Evolutionary conservation across 306 rosid species (phyloP).

Genomic region (Oxytropis ochrocephala): DNA sequence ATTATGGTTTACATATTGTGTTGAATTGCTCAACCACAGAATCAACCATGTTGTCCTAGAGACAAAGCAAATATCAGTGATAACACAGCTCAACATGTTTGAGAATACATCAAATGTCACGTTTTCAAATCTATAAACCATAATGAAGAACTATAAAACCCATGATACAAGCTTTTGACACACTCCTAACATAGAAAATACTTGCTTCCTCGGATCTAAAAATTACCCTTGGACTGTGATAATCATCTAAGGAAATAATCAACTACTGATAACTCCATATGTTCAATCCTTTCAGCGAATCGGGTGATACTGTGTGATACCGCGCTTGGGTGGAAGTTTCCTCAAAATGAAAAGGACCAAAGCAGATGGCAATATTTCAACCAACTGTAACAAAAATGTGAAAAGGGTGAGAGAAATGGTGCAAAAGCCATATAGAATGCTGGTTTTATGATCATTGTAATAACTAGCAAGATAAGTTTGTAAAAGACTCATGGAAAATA

Average conservation of each 20-base stretch:
- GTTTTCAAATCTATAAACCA: slow-evolving; percentile 8
- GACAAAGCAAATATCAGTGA: slow-evolving; percentile 16
- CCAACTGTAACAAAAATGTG: slow-evolving; percentile 29
- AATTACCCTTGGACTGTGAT: slow-evolving; percentile 4
- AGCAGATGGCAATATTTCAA: slow-evolving; percentile 46
- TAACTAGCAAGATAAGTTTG: not conserved
- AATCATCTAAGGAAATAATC: slow-evolving; percentile 10
- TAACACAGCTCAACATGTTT: slow-evolving; percentile 8
- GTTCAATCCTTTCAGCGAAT: slow-evolving; percentile 36
- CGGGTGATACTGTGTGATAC: slow-evolving; percentile 47
- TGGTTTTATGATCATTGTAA: not conserved
- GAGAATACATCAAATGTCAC: slow-evolving; percentile 13
- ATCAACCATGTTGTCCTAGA: slow-evolving; percentile 7
- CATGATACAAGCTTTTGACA: slow-evolving; percentile 10
- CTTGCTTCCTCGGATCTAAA: slow-evolving; percentile 12
- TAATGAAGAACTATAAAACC: not conserved
- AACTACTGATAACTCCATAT: not conserved
- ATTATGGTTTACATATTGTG: slow-evolving; percentile 9
- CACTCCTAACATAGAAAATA: slow-evolving; percentile 10
- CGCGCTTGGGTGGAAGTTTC: slow-evolving; percentile 50
- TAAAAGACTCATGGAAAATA: not conserved
- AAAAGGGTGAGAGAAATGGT: not conserved
- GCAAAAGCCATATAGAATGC: not conserved
- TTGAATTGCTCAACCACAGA: slow-evolving; percentile 11
- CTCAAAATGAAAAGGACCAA: slow-evolving; percentile 45